Evolutionary conservation across 2,329 filamentous ascomycete species (phyloP), one percentile per base, ranked within the genome.

Genomic region (Eutypa lata): DNA sequence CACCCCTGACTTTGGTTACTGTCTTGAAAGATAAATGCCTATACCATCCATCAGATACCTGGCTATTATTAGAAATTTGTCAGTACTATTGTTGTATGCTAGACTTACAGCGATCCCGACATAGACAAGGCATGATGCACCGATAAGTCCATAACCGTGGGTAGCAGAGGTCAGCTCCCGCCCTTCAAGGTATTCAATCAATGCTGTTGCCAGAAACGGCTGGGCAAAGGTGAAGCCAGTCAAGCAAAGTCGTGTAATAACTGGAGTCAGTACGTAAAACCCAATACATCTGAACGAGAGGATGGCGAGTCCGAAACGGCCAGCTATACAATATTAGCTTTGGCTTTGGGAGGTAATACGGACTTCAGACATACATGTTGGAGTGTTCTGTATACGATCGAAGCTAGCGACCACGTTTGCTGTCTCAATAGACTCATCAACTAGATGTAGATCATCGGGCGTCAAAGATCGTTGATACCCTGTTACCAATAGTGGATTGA

Each of bases 121-220:
- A 47, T 61, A 59, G 5, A 60, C 55, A 6, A 60, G 51, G 33
- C 54, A 57, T 1, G 55, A 54, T 6, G 54, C 58, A 8, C 58
- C 58, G 21, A 60, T 59, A 2, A 60, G 53, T 22, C 58, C 57
- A 48, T 60, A 60, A 2, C 58, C 57, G 35, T 57, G n/a, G 38
- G 50, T 56, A 16, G 53, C 47, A 11, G 58, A 45, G 38, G 44
- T 13, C 18, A 46, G 42, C 37, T 38, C 46, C 13, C n/a, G 35
- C 1, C 38, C 45, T 5, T 54, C 48, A 19, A 59, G 58, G 42
- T 56, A 59, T 8, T 47, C 26, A 11, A 59, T 50, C 33, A 57
- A 50, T 16, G 58, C 49, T 35, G 54, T 53, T n/a, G 52, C 55
- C 11, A 59, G 26, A 50, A 59, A 61, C 18, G 58, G 58, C 19